Evolutionary conservation across 164 flowering plant genomes (phyloP).

Genomic region (Vitis labrusca): DNA sequence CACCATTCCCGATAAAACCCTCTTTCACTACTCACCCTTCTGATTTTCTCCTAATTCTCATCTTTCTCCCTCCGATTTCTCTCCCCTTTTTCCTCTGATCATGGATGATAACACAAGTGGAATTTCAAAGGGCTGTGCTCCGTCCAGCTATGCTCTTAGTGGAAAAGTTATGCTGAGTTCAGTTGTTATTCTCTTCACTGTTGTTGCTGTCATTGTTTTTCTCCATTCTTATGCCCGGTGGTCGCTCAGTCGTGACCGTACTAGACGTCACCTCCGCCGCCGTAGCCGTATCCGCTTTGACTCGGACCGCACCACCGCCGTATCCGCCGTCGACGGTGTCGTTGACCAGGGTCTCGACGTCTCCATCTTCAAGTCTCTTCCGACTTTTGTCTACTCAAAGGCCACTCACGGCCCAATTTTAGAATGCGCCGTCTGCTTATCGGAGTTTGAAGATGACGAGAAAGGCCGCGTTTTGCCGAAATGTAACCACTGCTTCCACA

Average conservation of each 20-base stretch:
- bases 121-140: background rate
- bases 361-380: conserved; percentile 35
- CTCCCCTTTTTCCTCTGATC: too few relatives aligned
- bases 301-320: conserved; percentile 15
- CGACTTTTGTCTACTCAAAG: conserved; percentile 30
- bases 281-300: conserved; percentile 16
- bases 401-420: background rate
- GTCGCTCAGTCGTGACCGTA: conserved; percentile 20
- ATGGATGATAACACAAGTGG: background rate
- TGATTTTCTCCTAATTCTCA: background rate
- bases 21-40: background rate
- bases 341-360: conserved; percentile 25
- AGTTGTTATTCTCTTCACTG: conserved; percentile 30
- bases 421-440: conserved; percentile 71
- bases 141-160: conserved; percentile 31
- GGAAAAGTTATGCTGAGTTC: conserved; percentile 61
- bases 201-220: conserved; percentile 30
- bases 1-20: background rate
- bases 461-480: conserved; percentile 48
- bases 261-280: conserved; percentile 15
- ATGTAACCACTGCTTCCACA: conserved; percentile 53
- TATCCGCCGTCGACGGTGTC: conserved; percentile 9
- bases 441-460: conserved; percentile 53
- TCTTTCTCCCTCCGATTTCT: background rate
- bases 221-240: conserved; percentile 47